Evolutionary conservation across 2,329 filamentous ascomycete genomes (phyloP).

Genomic region (Apiospora marii): DNA sequence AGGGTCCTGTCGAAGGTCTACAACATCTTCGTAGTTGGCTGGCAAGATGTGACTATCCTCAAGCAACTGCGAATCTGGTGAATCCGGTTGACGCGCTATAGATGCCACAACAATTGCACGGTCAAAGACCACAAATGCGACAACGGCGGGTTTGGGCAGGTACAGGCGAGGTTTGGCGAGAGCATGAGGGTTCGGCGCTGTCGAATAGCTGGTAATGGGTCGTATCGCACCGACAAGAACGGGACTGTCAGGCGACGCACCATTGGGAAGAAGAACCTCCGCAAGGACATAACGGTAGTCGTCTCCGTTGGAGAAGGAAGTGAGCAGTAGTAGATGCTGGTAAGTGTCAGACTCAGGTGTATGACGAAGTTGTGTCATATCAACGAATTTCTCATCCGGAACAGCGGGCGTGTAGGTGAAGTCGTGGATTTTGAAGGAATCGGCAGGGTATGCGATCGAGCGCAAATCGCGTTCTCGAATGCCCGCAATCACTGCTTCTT

Average conservation of each 20-base stretch:
- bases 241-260: conserved; percentile 42
- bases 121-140: conserved; percentile 83
- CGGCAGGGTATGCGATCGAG: conserved; percentile 56
- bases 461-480: conserved; percentile 64
- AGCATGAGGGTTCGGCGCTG: conserved; percentile 54
- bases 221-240: conserved; percentile 71
- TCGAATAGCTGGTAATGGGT: conserved; percentile 70
- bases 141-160: conserved; percentile 79
- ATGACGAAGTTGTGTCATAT: conserved; percentile 60
- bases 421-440: conserved; percentile 78
- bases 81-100: conserved; percentile 70
- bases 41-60: conserved; percentile 69
- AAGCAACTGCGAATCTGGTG: conserved; percentile 79
- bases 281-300: conserved; percentile 75
- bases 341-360: conserved; percentile 59
- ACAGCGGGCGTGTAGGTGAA: conserved; percentile 73
- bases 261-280: conserved; percentile 70
- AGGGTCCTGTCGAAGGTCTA: conserved; percentile 76
- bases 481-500: conserved; percentile 68
- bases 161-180: conserved; percentile 70
- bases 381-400: conserved; percentile 57
- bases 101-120: conserved; percentile 81
- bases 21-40: conserved; percentile 81
- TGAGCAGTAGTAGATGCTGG: conserved; percentile 69
- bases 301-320: conserved; percentile 61